These are phyloP conservation scores for Lumnitzera racemosa DNA, from an alignment of 345 rosid species.

Conservation along the genomic window DNA sequence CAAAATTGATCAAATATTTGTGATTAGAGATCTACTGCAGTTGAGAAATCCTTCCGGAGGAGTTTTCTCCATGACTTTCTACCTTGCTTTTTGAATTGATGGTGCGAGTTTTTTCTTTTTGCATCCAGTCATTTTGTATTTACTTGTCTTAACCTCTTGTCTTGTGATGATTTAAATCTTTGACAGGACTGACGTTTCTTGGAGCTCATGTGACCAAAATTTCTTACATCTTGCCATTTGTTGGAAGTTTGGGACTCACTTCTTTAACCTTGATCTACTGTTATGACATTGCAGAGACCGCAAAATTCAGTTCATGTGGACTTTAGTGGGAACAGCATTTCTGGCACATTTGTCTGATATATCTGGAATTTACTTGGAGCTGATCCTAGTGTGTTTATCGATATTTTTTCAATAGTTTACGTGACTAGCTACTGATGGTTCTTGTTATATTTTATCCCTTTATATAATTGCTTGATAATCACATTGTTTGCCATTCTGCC, in stretches of 20 bases:
- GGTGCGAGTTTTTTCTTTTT: slow-evolving; percentile 4
- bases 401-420: background rate
- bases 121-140: slow-evolving; percentile 16
- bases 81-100: background rate
- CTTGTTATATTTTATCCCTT: slow-evolving; percentile 13
- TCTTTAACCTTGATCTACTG: slow-evolving; percentile 98
- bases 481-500: slow-evolving; percentile 4
- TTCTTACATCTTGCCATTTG: slow-evolving; percentile 93
- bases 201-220: slow-evolving; percentile 92
- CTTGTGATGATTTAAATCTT: slow-evolving; percentile 43
- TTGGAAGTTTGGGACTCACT: slow-evolving; percentile 99
- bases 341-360: too few relatives aligned
- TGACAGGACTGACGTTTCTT: slow-evolving; percentile 89
- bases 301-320: slow-evolving; percentile 24
- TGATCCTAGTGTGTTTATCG: too few relatives aligned
- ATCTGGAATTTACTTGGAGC: too few relatives aligned
- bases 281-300: slow-evolving; percentile 96
- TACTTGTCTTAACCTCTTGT: slow-evolving; percentile 35
- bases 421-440: slow-evolving; percentile 17
- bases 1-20: too few relatives aligned
- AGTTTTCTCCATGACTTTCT: background rate
- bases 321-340: slow-evolving; percentile 2
- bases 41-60: background rate
- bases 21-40: too few relatives aligned
- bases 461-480: slow-evolving; percentile 8